Evolutionary conservation across 208 protist species (phyloP).

Genomic region (Novymonas esmeraldas): DNA sequence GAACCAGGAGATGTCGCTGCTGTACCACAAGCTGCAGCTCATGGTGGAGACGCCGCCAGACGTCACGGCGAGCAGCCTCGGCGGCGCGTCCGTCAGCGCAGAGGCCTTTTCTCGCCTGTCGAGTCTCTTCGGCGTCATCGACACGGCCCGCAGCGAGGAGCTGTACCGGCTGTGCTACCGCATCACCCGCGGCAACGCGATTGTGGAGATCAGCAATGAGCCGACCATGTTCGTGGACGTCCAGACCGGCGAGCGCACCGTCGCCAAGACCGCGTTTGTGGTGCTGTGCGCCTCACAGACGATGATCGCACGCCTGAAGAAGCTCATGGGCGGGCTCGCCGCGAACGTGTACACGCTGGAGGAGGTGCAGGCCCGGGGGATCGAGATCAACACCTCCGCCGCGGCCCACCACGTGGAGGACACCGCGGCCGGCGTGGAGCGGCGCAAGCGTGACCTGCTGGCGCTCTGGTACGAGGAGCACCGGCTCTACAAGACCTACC

Average conservation of each 20-base stretch:
- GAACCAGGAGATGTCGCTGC: conserved; percentile 81
- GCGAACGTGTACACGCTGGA: conserved; percentile 89
- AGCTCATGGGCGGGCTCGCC: conserved; percentile 96
- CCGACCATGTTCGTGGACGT: conserved; percentile 94
- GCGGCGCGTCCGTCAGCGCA: conserved; percentile 22
- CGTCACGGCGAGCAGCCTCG: conserved; percentile 50
- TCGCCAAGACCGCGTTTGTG: conserved; percentile 96
- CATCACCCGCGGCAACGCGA: conserved; percentile 96
- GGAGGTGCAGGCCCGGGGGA: conserved; percentile 18
- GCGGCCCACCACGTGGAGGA: conserved; percentile 21
- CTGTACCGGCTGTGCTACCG: conserved; percentile 97
- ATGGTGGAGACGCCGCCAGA: conserved; percentile 76
- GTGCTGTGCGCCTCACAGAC: conserved; percentile 96
- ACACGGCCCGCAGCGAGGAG: conserved; percentile 70
- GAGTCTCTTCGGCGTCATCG: conserved; percentile 96
- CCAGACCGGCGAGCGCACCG: conserved; percentile 58
- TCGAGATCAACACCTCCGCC: conserved; percentile 9
- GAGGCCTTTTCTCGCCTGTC: conserved; percentile 50
- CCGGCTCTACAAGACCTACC: conserved; percentile 40
- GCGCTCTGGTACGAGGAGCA: conserved; percentile 49
- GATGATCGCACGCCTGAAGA: conserved; percentile 90
- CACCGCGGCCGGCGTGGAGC: conserved; percentile 28
- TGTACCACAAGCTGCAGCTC: conserved; percentile 88
- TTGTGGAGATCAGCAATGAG: conserved; percentile 77
- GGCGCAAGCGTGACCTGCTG: conserved; percentile 49